phyloP scores from a whole-genome alignment of 257 asterid species.

The Echites panduratus region DNA sequence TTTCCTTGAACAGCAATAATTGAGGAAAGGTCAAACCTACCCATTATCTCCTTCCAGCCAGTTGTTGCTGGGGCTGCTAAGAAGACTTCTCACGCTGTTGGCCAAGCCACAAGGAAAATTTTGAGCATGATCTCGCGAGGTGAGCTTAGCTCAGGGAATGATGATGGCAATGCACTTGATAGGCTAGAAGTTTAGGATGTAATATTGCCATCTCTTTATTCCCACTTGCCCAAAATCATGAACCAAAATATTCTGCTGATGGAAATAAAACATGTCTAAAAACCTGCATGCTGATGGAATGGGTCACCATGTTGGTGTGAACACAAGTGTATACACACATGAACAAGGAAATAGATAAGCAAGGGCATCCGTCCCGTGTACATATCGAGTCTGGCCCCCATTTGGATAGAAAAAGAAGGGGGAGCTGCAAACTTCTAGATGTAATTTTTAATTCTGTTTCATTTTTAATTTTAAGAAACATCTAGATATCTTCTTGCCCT shows the following conservation, averaged over 20 bases:
- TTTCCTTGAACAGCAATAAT: constrained; percentile 61
- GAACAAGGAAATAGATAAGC: background rate
- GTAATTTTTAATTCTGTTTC: background rate
- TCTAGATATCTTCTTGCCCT: background rate
- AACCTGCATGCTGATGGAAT: background rate
- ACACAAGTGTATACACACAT: background rate
- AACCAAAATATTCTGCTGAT: background rate
- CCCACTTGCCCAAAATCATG: background rate
- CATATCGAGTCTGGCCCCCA: background rate
- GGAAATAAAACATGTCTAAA: background rate
- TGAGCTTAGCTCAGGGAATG: constrained; percentile 36
- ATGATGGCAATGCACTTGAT: constrained; percentile 32
- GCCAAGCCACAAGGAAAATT: constrained; percentile 62
- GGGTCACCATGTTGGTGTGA: background rate
- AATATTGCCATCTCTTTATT: background rate
- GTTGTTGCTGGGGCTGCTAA: constrained; percentile 84
- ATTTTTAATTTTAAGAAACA: background rate
- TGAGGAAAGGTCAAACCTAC: constrained; percentile 88
- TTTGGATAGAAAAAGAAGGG: background rate
- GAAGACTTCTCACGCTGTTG: constrained; percentile 76
- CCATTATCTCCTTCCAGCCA: constrained; percentile 76
- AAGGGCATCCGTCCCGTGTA: background rate
- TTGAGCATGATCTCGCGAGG: constrained; percentile 62
- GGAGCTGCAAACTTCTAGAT: background rate
- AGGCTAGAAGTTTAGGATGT: constrained; percentile 18